Evolutionary conservation across 2,329 filamentous ascomycete genomes (phyloP).

Genomic region (Basipetospora chlamydospora): DNA sequence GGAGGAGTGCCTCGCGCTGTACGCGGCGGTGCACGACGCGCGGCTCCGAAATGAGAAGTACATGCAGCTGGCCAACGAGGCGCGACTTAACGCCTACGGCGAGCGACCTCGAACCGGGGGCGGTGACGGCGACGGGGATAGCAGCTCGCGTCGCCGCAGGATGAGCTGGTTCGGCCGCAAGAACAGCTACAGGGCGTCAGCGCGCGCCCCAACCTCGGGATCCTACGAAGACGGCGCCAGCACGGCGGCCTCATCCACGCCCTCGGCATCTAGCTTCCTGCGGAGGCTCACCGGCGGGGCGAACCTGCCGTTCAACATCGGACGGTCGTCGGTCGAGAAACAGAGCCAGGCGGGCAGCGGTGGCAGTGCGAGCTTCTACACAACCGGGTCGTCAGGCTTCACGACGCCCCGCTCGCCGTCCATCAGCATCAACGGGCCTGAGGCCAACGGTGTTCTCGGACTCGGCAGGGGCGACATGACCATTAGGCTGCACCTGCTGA

Average conservation of each 20-base stretch:
- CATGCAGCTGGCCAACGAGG: conserved; percentile 52
- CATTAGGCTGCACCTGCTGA: conserved; percentile 72
- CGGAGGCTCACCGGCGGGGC: conserved; percentile 59
- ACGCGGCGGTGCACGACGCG: conserved; percentile 73
- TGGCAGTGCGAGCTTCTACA: conserved; percentile 45
- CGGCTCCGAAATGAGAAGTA: conserved; percentile 89
- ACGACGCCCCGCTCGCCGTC: conserved; percentile 42
- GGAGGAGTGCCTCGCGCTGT: conserved; percentile 68
- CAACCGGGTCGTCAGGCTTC: conserved; percentile 33
- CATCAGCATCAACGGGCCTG: conserved; percentile 37
- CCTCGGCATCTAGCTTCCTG: conserved; percentile 64
- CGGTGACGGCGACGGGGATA: conserved; percentile 20
- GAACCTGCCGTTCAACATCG: conserved; percentile 65
- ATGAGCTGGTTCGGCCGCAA: conserved; percentile 47
- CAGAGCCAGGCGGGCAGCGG: conserved; percentile 25
- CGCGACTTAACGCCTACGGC: conserved; percentile 57
- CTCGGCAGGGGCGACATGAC: conserved; percentile 46
- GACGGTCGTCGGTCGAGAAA: conserved; percentile 57
- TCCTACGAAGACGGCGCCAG: conserved; percentile 67
- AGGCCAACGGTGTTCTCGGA: no score
- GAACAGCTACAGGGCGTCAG: conserved; percentile 50
- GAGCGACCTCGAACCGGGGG: conserved; percentile 22
- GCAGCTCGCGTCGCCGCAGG: conserved; percentile 28
- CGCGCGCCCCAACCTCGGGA: conserved; percentile 44
- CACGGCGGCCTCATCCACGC: conserved; percentile 39